Conservation (phyloP, 805 yeast species). For the Candida alai region DNA sequence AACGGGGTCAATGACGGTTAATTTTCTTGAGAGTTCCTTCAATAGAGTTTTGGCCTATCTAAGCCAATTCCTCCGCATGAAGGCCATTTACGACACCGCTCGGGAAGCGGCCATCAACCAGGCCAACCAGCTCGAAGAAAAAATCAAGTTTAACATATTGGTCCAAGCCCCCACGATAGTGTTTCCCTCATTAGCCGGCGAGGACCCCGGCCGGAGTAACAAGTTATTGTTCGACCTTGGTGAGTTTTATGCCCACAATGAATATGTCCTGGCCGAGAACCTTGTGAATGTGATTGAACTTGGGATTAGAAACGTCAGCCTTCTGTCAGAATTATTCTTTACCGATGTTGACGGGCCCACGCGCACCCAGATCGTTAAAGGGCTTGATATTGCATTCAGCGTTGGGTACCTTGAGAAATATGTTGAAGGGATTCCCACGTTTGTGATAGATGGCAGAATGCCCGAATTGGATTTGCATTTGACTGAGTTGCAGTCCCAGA, state of each 20-base stretch:
- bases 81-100: conserved; percentile 82
- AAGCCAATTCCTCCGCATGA: conserved; percentile 78
- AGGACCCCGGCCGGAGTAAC: conserved; percentile 25
- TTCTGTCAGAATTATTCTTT: conserved; percentile 60
- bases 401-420: conserved; percentile 51
- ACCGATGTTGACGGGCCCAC: conserved; percentile 39
- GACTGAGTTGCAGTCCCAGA: conserved; percentile 69
- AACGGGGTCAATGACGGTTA: conserved; percentile 72
- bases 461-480: conserved; percentile 60
- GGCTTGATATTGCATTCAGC: conserved; percentile 57
- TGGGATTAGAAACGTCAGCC: conserved; percentile 68
- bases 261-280: conserved; percentile 38
- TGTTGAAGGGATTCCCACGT: conserved; percentile 40
- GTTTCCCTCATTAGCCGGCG: conserved; percentile 57
- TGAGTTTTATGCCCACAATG: conserved; percentile 69
- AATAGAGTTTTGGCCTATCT: conserved; percentile 62
- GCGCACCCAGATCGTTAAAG: conserved; percentile 58
- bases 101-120: conserved; percentile 85
- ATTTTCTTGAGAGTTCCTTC: conserved; percentile 79
- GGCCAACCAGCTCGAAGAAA: conserved; percentile 59
- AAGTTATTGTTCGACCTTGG: conserved; percentile 48
- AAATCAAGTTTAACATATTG: conserved; percentile 66
- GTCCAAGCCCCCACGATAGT: conserved; percentile 80
- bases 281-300: conserved; percentile 51
- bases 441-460: conserved; percentile 52